Base-by-base conservation (phyloP, 805 yeast genomes). In the Pichia ethanolica region DNA sequence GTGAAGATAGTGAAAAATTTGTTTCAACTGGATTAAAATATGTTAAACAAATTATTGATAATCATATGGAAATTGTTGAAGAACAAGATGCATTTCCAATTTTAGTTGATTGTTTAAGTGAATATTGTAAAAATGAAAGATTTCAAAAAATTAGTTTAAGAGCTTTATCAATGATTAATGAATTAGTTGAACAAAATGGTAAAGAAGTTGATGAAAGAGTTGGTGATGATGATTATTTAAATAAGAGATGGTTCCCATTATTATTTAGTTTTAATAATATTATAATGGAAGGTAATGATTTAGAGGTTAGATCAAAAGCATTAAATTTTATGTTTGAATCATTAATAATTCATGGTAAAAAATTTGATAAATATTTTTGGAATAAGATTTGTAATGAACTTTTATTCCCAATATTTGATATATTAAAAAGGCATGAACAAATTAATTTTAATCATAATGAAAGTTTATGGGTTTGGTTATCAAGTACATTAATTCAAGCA, bases 401-500 rank as follows among this genome's bases (percentile, higher is more conserved):
- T 48, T 68, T 93, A 52, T 89, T 91, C 74, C 99, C 98, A 3
- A 89, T 93, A 14, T 93, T 93, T 67, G 81, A 82, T 20, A 86
- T 89, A 7, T 73, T 93, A 56, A 79, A 84, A 46, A 77, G 78
- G 39, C 85, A 82, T 59, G 86, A 93, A 82, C 85, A 82, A 55
- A 75, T 83, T 50, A 77, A 78, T 52, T 79, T 80, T 51, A 80
- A 78, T 55, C 86, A 83, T 57, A 50, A 52, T 42, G 99, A 91
- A 64, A 95, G 86, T 53, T 67, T 89, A 57, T 87, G 96, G 44
- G 95, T 95, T 12, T 93, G 99, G 99, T 71, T 93, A 44, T 89
- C 97, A 0, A 90, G 99, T 0, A 93, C 99, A 0, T 76, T 93
- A 66, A 89, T 95, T 54, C 99, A 93, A 67, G 98, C 98, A 0